Evolutionary conservation across 1,284 basidiomycete species (phyloP).

Genomic region (Leccinum pachyderme): DNA sequence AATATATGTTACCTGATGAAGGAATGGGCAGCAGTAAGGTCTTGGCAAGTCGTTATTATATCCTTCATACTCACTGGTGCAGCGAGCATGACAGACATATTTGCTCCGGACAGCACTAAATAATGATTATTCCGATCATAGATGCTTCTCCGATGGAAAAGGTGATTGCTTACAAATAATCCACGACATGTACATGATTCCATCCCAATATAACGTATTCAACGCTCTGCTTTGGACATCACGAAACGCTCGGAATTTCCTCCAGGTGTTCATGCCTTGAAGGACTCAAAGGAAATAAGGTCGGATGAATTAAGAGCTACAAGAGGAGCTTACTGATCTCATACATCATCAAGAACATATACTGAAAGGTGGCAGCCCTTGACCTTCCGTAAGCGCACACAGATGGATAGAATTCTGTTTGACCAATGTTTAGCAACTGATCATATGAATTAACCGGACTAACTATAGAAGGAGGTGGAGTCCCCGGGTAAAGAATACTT

Average conservation of each 20-base stretch:
- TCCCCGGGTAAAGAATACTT: conserved; percentile 19
- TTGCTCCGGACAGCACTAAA: conserved; percentile 21
- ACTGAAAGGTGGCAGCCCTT: conserved; percentile 17
- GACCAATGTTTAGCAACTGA: not conserved
- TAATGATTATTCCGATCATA: not conserved
- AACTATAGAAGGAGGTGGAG: conserved; percentile 20
- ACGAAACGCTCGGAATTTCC: conserved; percentile 27
- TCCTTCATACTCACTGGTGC: conserved; percentile 20
- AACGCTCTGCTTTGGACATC: conserved; percentile 16
- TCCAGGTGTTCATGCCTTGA: conserved; percentile 28
- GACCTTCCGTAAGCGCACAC: conserved; percentile 18
- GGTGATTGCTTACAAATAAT: conserved; percentile 20
- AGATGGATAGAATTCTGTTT: conserved; percentile 24
- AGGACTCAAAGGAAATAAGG: conserved; percentile 19
- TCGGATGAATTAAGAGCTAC: not conserved
- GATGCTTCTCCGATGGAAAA: not conserved
- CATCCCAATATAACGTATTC: conserved; percentile 29
- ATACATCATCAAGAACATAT: conserved; percentile 21
- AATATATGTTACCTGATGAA: conserved; percentile 14
- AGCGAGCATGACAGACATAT: conserved; percentile 17
- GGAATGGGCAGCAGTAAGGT: not conserved
- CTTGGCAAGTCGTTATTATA: not conserved
- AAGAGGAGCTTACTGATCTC: conserved; percentile 26
- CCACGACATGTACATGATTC: conserved; percentile 29
- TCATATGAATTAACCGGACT: conserved; percentile 6